phyloP scores from a whole-genome alignment of 78 protist genomes.

The Polysphondylium violaceum region DNA sequence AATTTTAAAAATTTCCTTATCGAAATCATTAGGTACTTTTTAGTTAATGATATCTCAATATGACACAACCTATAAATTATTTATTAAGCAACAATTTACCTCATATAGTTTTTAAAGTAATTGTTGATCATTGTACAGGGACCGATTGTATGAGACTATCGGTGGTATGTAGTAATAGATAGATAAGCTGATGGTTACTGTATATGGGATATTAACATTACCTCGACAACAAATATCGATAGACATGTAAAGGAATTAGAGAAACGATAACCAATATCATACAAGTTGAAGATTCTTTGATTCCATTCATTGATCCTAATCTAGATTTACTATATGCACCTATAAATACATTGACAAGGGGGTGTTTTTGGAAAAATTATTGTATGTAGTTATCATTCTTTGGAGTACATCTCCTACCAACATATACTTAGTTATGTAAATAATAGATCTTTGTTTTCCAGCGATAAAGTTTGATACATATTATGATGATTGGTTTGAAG shows the following conservation, averaged over 20 bases:
- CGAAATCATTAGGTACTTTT: too few relatives aligned
- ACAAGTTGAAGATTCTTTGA: not conserved
- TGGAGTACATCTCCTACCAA: not conserved
- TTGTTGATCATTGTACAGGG: not conserved
- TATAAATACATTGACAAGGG: not conserved
- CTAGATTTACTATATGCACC: not conserved
- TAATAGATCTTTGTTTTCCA: not conserved
- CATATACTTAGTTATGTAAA: too few relatives aligned
- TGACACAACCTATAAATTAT: too few relatives aligned
- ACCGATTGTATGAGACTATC: not conserved
- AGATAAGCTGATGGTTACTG: not conserved
- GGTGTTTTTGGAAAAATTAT: not conserved
- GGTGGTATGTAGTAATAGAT: not conserved
- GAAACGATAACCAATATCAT: too few relatives aligned
- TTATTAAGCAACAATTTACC: too few relatives aligned
- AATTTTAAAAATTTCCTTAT: too few relatives aligned
- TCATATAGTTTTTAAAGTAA: not conserved
- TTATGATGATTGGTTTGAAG: not conserved
- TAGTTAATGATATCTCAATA: too few relatives aligned
- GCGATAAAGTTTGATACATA: not conserved
- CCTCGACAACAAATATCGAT: not conserved
- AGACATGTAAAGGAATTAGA: not conserved
- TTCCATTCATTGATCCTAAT: not conserved
- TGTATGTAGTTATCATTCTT: not conserved
- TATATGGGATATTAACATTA: too few relatives aligned